Evolutionary conservation across 495 filamentous ascomycete species (phyloP), one percentile per base, ranked within the genome.

Genomic region (Aspergillus incahuasiensis): DNA sequence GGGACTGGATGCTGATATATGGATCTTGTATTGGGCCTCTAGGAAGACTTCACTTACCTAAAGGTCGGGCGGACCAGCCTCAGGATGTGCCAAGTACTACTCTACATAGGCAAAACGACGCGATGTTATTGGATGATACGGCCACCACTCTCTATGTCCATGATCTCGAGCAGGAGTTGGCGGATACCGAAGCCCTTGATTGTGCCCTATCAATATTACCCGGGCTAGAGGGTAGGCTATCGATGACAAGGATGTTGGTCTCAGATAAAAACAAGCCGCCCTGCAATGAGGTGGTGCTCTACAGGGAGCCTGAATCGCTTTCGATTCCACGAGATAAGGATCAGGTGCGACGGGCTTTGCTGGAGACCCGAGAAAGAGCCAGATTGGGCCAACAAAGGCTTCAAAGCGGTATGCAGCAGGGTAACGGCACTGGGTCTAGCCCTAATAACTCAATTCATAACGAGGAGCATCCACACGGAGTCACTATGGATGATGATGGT

Each of bases 41-140:
- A 3, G 39, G 52, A 64, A 55, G 48, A 56, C 48, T 56, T 51
- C 28, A 52, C 25, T 34, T 43, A 25, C 51, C 28, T 54, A 39
- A 40, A 40, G 53, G 61, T 47, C 59, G 59, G 60, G 59, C 50
- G 49, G 52, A 81, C 68, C 49, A 56, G 39, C 3, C 75, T 82
- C 42, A 80, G 77, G 7, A 71, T 84, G 54, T 74, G 78, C 58
- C 69, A 62, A 44, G 59, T 69, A 20, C 25, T 69, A 20, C 25
- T 4, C 8, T 61, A 57, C 35, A 60, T 63, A 30, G 30, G 43
- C 20, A 53, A 38, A 58, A 45, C 55, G 86, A 92, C 60, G 58
- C 68, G 34, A 95, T 98, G 94, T 79, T 89, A 48, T 71, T 97
- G 49, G 94, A 98, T 73, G 86, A 96, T 68, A 86, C 91, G 16